These are phyloP conservation scores for Handroanthus guayacan DNA, from an alignment of 257 asterid genomes.

Conservation along the genomic window DNA sequence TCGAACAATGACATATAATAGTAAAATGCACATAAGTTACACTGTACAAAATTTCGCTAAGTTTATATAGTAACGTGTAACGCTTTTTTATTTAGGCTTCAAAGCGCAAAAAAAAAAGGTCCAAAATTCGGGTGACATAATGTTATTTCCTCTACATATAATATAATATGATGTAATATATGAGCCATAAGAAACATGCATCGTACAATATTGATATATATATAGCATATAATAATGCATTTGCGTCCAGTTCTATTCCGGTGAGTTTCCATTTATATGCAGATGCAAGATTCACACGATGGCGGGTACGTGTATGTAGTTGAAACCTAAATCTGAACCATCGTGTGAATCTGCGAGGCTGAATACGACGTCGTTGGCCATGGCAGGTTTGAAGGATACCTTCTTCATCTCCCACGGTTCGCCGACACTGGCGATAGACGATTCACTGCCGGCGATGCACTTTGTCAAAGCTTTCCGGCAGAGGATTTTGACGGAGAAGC, in stretches of 20 bases:
- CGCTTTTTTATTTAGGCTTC: no score
- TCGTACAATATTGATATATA: no score
- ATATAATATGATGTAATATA: no score
- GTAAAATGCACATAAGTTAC: no score
- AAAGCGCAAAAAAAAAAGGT: no score
- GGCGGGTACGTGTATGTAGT: neutral
- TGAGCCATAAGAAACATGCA: no score
- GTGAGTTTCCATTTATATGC: conserved; percentile 4
- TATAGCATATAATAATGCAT: neutral
- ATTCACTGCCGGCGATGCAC: conserved; percentile 63
- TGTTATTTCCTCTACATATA: no score
- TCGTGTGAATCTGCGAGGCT: neutral
- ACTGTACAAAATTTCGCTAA: no score
- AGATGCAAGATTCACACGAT: neutral
- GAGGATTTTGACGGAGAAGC: conserved; percentile 49
- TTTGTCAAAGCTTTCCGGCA: conserved; percentile 61
- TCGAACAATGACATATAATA: no score
- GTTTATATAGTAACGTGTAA: no score
- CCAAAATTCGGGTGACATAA: no score
- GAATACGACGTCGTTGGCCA: conserved; percentile 34
- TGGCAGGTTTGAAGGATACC: conserved; percentile 50
- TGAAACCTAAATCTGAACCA: neutral
- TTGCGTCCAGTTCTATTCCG: neutral
- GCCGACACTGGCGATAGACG: conserved; percentile 73
- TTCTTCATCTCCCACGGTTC: conserved; percentile 85